Percentiles rank a stretch among this genome's conserved stretches.
phyloP scores from a whole-genome alignment of 106 monocot genomes.

The Phalaenopsis aphrodite region DNA sequence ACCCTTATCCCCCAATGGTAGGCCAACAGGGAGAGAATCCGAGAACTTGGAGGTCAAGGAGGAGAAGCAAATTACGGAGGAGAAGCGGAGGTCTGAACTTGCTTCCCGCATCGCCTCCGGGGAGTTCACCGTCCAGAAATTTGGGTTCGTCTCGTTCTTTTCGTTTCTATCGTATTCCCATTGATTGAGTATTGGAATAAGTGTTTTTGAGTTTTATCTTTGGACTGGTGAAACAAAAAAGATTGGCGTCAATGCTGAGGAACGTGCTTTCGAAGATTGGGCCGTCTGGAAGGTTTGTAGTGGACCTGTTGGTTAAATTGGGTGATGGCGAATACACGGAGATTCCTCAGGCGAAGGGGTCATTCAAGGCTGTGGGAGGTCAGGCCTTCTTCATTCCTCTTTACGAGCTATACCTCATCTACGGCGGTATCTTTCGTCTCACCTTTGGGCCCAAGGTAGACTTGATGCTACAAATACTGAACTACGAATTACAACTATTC shows the following conservation, averaged over 20 bases:
- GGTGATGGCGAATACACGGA: slow-evolving; percentile 10
- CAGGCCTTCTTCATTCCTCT: slow-evolving; percentile 85
- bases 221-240: not conserved
- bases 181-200: not conserved
- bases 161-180: not conserved
- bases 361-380: slow-evolving; percentile 35
- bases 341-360: slow-evolving; percentile 77
- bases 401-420: slow-evolving; percentile 79
- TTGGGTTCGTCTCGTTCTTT: slow-evolving; percentile 21
- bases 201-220: not conserved
- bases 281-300: slow-evolving; percentile 27
- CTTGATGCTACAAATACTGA: not conserved
- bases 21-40: not conserved
- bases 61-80: slow-evolving; percentile 39
- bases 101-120: slow-evolving; percentile 83
- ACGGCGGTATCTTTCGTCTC: slow-evolving; percentile 94
- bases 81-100: slow-evolving; percentile 66
- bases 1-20: slow-evolving; percentile 26
- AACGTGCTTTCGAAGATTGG: slow-evolving; percentile 39
- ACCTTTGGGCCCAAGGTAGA: slow-evolving; percentile 84
- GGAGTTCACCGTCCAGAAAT: slow-evolving; percentile 66
- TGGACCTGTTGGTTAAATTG: slow-evolving; percentile 23
- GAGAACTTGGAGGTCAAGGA: slow-evolving; percentile 35
- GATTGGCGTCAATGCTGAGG: slow-evolving; percentile 18
- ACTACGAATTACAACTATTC: not conserved